Base-by-base conservation (phyloP, 176 grass and related monocot genomes). In the Panicum miliaceum region DNA sequence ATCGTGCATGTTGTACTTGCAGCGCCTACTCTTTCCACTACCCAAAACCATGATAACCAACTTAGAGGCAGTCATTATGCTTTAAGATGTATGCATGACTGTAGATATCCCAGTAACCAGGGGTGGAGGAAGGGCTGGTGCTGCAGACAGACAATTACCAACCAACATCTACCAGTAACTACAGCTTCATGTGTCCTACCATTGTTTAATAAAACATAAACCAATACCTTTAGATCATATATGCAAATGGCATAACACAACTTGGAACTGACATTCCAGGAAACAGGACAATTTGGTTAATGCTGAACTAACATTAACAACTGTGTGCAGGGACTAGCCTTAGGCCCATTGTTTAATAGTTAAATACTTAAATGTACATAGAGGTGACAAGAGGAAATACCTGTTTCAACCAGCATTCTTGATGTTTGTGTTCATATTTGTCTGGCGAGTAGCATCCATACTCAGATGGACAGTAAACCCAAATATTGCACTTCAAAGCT, bases 391-490 rank as follows among this genome's bases (percentile, higher is more conserved):
- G 13, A 16, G 72, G 10, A 14, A 50, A 68, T 94, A 99, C 97
- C 88, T 92, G 93, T 84, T 99, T 99, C 77, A 99, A 87, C 97
- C 97, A 99, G 71, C 97, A 99, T 68, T 99, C 97, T 63, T 99
- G 97, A 87, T 99, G 97, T 71, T 99, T 99, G 88, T 99, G 97
- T 69, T 96, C 91, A 73, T 99, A 99, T 70, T 92, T 96, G 71
- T 99, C 97, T 58, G 97, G 97, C 16, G 93, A 94, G 82, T 84
- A 94, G 81, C 97, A 99, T 59, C 97, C 97, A 86, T 74, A 94
- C 53, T 99, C 96, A 76, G 96, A 99, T 34, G 96, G 96, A 47
- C 93, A 99, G 82, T 99, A 99, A 67, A 99, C 96, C 96, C 96
- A 99, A 71, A 99, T 99, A 72, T 99, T 99, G 83, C 96, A 99